These are phyloP conservation scores for Selaginella tamariscina DNA, from an alignment of 75 land plant species.

Conservation along the genomic window DNA sequence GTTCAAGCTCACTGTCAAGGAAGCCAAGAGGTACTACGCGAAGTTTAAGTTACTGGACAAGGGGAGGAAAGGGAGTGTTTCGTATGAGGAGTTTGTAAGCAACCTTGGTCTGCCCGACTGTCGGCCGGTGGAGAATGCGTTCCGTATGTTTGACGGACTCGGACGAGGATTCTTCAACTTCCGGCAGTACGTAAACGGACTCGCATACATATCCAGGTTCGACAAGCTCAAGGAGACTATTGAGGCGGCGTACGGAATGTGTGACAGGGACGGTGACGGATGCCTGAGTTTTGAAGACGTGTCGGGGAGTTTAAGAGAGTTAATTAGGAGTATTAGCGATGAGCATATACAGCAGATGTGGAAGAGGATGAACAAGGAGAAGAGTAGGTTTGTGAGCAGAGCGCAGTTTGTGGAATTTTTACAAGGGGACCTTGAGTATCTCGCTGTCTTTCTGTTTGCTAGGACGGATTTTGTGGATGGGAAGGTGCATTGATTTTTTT, in stretches of 20 bases:
- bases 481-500: too few species aligned
- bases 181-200: slow-evolving; percentile 20
- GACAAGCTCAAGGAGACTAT: slow-evolving; percentile 13
- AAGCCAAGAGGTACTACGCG: slow-evolving; percentile 16
- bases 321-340: slow-evolving; percentile 13
- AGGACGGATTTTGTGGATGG: slow-evolving; percentile 18
- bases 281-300: slow-evolving; percentile 15
- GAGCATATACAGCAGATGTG: slow-evolving; percentile 15
- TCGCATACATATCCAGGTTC: slow-evolving; percentile 17
- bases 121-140: background rate
- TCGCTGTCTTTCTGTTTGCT: slow-evolving; percentile 14
- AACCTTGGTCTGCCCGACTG: background rate
- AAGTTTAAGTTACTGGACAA: slow-evolving; percentile 17
- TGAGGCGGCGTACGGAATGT: slow-evolving; percentile 17
- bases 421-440: slow-evolving; percentile 19
- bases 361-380: slow-evolving; percentile 14
- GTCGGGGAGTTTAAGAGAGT: slow-evolving; percentile 11
- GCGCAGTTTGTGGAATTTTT: slow-evolving; percentile 14
- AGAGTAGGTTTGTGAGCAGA: slow-evolving; percentile 13
- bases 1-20: slow-evolving; percentile 16
- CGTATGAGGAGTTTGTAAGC: slow-evolving; percentile 7
- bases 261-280: slow-evolving; percentile 20
- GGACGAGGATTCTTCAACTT: slow-evolving; percentile 2
- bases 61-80: slow-evolving; percentile 11
- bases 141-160: background rate